These are phyloP conservation scores for Phyllosticta citrichinensis DNA, from an alignment of 2,329 filamentous ascomycete species.

Conservation along the genomic window DNA sequence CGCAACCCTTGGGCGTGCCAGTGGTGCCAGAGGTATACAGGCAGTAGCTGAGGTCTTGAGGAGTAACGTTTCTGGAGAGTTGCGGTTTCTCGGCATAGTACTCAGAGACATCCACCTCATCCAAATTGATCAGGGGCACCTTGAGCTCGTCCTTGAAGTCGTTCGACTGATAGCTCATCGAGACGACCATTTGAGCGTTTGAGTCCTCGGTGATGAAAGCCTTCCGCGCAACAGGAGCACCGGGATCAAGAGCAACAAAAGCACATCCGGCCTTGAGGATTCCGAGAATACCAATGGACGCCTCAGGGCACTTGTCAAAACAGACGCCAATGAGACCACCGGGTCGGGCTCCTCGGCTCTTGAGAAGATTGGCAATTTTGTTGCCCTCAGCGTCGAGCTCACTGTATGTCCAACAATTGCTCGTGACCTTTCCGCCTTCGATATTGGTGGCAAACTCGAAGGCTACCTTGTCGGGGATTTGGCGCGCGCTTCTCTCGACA, in stretches of 20 bases:
- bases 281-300: slow-evolving; percentile 71
- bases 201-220: slow-evolving; percentile 72
- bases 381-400: slow-evolving; percentile 64
- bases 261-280: slow-evolving; percentile 74
- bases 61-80: slow-evolving; percentile 19
- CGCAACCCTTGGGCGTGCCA: slow-evolving; percentile 76
- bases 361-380: slow-evolving; percentile 57
- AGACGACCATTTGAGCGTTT: slow-evolving; percentile 51
- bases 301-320: slow-evolving; percentile 78
- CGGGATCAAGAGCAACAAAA: slow-evolving; percentile 71
- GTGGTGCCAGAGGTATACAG: slow-evolving; percentile 85
- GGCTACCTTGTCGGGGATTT: slow-evolving; percentile 51
- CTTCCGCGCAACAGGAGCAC: slow-evolving; percentile 62
- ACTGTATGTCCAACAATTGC: slow-evolving; percentile 60
- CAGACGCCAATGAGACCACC: slow-evolving; percentile 64
- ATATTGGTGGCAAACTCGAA: slow-evolving; percentile 64
- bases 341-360: slow-evolving; percentile 36
- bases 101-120: slow-evolving; percentile 27
- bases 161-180: slow-evolving; percentile 36
- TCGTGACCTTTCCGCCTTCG: slow-evolving; percentile 35
- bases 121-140: slow-evolving; percentile 37
- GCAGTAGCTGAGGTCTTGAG: slow-evolving; percentile 63
- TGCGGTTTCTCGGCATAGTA: slow-evolving; percentile 26
- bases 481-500: slow-evolving; percentile 53
- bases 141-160: slow-evolving; percentile 25